A percentile compares a stretch with the other conserved stretches of the same genome.
These are phyloP conservation scores for Diphasiastrum complanatum DNA, from an alignment of 83 land plant species.

Conservation along the genomic window DNA sequence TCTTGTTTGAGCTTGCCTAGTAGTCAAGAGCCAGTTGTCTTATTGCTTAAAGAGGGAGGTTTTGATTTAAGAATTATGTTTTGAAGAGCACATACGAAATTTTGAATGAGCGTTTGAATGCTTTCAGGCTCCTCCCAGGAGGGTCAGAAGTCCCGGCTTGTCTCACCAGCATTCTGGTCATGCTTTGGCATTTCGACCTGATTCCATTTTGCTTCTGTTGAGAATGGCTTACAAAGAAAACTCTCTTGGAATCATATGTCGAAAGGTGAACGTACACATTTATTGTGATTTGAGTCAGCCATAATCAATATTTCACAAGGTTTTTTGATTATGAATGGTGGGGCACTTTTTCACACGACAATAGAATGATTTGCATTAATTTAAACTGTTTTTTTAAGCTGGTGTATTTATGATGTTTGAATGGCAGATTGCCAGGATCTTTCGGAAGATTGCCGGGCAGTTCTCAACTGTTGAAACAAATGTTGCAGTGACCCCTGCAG, in stretches of 20 bases:
- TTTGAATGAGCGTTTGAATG: neutral
- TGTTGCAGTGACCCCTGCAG: slow-evolving; percentile 17
- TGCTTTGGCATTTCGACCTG: slow-evolving; percentile 61
- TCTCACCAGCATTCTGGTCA: slow-evolving; percentile 41
- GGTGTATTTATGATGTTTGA: neutral
- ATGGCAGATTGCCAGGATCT: slow-evolving; percentile 54
- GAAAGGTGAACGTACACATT: slow-evolving; percentile 50
- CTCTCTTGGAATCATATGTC: slow-evolving; percentile 50
- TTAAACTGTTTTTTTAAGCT: too few species aligned
- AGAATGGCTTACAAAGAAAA: slow-evolving; percentile 75
- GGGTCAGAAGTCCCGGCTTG: slow-evolving; percentile 51
- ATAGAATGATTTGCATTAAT: too few species aligned
- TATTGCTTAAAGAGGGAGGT: too few species aligned
- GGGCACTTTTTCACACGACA: too few species aligned
- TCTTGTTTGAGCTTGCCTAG: too few species aligned
- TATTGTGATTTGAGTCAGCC: too few species aligned
- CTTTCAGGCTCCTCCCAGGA: slow-evolving; percentile 63
- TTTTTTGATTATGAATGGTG: too few species aligned
- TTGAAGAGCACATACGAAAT: too few species aligned
- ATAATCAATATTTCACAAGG: too few species aligned
- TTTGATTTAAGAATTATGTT: too few species aligned
- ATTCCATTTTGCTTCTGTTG: slow-evolving; percentile 49
- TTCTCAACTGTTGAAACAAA: slow-evolving; percentile 19
- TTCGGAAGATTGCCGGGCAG: slow-evolving; percentile 47
- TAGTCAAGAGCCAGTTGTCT: too few species aligned